Conservation (phyloP, 805 yeast genomes). For the Metschnikowia hibisci region DNA sequence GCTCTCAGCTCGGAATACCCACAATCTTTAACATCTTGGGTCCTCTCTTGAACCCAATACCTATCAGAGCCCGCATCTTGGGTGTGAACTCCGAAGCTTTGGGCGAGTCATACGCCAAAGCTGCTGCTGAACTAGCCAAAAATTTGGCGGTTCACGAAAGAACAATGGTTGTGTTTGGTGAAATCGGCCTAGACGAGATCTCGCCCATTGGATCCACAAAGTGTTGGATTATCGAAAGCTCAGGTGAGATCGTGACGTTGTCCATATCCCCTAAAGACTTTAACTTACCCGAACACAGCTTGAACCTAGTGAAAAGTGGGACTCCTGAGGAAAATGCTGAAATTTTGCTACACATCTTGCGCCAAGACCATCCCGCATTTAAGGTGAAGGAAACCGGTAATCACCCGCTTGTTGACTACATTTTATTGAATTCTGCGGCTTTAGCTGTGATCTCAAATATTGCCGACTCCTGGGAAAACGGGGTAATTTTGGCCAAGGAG, state of each 20-base stretch:
- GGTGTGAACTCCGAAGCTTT: slow-evolving; percentile 82
- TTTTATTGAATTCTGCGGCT: slow-evolving; percentile 85
- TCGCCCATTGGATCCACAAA: slow-evolving; percentile 82
- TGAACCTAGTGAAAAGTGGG: slow-evolving; percentile 70
- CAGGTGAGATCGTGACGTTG: slow-evolving; percentile 41
- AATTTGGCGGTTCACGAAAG: slow-evolving; percentile 41
- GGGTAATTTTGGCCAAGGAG: slow-evolving; percentile 67
- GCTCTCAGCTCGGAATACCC: slow-evolving; percentile 80
- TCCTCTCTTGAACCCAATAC: slow-evolving; percentile 90
- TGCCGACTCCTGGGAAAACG: slow-evolving; percentile 67
- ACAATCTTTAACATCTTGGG: slow-evolving; percentile 93
- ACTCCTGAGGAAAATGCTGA: slow-evolving; percentile 84
- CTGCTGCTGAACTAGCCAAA: slow-evolving; percentile 62
- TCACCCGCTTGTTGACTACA: slow-evolving; percentile 79
- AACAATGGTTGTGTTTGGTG: slow-evolving; percentile 92
- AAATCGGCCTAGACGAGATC: slow-evolving; percentile 87
- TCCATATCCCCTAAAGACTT: slow-evolving; percentile 70
- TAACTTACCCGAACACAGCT: slow-evolving; percentile 69
- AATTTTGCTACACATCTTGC: slow-evolving; percentile 41
- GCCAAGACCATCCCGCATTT: slow-evolving; percentile 44
- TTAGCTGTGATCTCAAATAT: slow-evolving; percentile 74
- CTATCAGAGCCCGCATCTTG: slow-evolving; percentile 69
- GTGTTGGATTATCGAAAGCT: slow-evolving; percentile 64
- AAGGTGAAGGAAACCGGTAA: slow-evolving; percentile 38
- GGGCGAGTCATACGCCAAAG: slow-evolving; percentile 82